Evolutionary conservation across 2,329 filamentous ascomycete species (phyloP).

Genomic region (Nakataea oryzae): DNA sequence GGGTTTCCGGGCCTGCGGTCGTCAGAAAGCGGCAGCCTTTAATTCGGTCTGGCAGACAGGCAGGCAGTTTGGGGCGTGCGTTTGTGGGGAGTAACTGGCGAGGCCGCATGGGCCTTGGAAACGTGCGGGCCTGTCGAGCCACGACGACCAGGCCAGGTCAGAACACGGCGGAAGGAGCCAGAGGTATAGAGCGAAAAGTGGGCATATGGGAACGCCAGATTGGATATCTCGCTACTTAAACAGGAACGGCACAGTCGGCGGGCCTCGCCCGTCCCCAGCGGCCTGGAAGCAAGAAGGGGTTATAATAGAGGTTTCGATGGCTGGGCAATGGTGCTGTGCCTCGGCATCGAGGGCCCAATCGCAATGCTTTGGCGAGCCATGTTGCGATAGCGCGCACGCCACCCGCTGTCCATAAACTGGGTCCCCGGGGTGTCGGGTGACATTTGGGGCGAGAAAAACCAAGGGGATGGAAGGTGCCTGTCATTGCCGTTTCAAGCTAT

Average conservation of each 20-base stretch:
- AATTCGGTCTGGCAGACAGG: not conserved
- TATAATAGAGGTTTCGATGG: not conserved
- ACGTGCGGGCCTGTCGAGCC: not conserved
- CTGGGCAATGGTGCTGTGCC: not conserved
- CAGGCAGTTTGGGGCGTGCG: not conserved
- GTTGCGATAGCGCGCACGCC: not conserved
- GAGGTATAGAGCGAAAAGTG: not conserved
- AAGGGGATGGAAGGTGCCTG: not conserved
- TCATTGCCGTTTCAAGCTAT: not conserved
- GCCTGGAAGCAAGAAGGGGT: not conserved
- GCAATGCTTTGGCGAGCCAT: not conserved
- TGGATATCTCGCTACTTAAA: not conserved
- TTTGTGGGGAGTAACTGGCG: not conserved
- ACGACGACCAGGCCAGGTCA: not conserved
- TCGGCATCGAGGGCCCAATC: slow-evolving; percentile 1
- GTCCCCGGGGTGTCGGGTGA: not conserved
- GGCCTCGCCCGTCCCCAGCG: not conserved
- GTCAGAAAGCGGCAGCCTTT: not conserved
- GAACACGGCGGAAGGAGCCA: not conserved
- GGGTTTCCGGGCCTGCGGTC: not conserved
- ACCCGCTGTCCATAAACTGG: not conserved
- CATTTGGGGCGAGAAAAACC: not conserved
- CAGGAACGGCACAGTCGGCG: not conserved
- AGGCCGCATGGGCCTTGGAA: not conserved
- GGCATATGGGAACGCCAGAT: not conserved